phyloP scores from a whole-genome alignment of 2,329 filamentous ascomycete genomes.

The Orbilia blumenaviensis region DNA sequence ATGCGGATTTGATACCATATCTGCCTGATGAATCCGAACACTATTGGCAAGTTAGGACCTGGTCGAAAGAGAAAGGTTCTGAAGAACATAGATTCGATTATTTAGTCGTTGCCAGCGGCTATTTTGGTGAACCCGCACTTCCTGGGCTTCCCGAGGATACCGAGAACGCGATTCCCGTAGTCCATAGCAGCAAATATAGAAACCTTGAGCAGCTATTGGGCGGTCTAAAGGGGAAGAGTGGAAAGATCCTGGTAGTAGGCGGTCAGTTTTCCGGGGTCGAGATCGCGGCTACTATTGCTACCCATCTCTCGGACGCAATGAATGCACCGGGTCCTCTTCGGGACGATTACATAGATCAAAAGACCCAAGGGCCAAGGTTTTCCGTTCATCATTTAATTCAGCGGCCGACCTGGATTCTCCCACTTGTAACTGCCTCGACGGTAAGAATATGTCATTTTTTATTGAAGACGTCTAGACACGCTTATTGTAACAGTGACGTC shows the following conservation, averaged over 20 bases:
- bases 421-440: slow-evolving; percentile 67
- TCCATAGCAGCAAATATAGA: slow-evolving; percentile 76
- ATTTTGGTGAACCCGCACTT: slow-evolving; percentile 72
- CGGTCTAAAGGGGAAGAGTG: slow-evolving; percentile 61
- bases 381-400: slow-evolving; percentile 75
- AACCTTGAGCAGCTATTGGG: slow-evolving; percentile 66
- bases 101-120: slow-evolving; percentile 77
- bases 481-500: not conserved
- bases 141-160: slow-evolving; percentile 62
- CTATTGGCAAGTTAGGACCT: slow-evolving; percentile 63
- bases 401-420: slow-evolving; percentile 76
- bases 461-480: not conserved
- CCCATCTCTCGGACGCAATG: slow-evolving; percentile 72
- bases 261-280: slow-evolving; percentile 86
- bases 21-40: slow-evolving; percentile 54
- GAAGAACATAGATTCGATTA: slow-evolving; percentile 72
- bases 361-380: slow-evolving; percentile 65
- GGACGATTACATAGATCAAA: slow-evolving; percentile 49
- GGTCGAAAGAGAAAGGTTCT: slow-evolving; percentile 60
- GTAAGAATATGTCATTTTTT: slow-evolving; percentile 59
- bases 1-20: slow-evolving; percentile 59
- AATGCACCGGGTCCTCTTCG: slow-evolving; percentile 65
- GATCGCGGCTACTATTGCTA: slow-evolving; percentile 75
- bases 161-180: slow-evolving; percentile 63
- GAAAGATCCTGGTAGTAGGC: slow-evolving; percentile 77